phyloP scores from a whole-genome alignment of 805 yeast genomes.

The Candida ficus region DNA sequence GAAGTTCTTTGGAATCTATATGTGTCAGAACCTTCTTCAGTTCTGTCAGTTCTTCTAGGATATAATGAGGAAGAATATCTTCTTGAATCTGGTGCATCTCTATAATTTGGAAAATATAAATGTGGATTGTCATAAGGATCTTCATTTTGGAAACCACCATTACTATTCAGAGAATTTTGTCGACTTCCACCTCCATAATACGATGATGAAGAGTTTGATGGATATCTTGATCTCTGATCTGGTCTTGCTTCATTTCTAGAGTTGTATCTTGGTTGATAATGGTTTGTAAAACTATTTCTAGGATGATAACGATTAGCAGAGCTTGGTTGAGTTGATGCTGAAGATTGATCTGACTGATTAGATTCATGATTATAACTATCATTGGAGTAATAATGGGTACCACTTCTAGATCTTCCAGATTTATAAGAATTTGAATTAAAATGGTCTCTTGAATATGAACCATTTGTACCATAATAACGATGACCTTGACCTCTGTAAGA shows the following conservation, averaged over 20 bases:
- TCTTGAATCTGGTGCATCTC: not conserved
- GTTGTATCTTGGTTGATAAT: slow-evolving; percentile 5
- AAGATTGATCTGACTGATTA: not conserved
- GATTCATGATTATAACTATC: slow-evolving; percentile 1
- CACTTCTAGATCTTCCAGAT: not conserved
- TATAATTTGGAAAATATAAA: not conserved
- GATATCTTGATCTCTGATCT: slow-evolving; percentile 4
- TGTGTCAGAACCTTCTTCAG: not conserved
- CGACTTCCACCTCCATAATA: slow-evolving; percentile 9
- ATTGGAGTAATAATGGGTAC: slow-evolving; percentile 4
- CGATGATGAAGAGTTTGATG: not conserved
- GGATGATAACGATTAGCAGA: slow-evolving; percentile 3
- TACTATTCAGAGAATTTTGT: slow-evolving; percentile 3
- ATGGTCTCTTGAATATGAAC: slow-evolving; percentile 2
- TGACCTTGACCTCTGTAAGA: slow-evolving; percentile 5
- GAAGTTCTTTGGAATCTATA: slow-evolving; percentile 3
- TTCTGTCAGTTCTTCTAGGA: slow-evolving; percentile 6
- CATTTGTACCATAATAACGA: slow-evolving; percentile 2
- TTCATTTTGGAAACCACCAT: not conserved
- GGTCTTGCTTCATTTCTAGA: slow-evolving; percentile 3
- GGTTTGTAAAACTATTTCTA: slow-evolving; percentile 3
- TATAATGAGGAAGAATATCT: not conserved
- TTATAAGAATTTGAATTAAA: slow-evolving; percentile 3
- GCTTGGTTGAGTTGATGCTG: not conserved
- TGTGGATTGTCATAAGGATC: slow-evolving; percentile 5